Conservation (phyloP, 2,329 filamentous ascomycete genomes). For the Cadophora sp. region DNA sequence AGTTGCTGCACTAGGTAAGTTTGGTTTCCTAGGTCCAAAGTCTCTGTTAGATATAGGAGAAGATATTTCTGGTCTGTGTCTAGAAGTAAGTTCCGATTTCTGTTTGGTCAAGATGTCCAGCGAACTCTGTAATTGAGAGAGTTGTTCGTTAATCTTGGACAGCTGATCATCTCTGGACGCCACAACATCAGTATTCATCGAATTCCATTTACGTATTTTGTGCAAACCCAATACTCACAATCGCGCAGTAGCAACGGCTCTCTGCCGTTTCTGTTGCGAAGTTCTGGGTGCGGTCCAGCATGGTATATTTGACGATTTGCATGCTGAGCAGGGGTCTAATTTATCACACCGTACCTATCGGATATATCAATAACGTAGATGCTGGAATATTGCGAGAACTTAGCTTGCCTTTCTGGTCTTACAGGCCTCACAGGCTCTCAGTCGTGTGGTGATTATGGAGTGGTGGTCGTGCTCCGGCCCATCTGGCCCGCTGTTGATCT, state of each 20-base stretch:
- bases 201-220: too few species aligned
- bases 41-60: constrained; percentile 3
- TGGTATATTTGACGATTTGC: constrained; percentile 22
- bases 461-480: constrained; percentile 15
- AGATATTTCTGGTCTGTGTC: neutral
- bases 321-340: constrained; percentile 25
- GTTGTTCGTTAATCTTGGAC: constrained; percentile 16
- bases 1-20: neutral
- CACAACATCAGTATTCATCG: neutral
- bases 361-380: neutral
- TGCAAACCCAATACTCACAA: neutral
- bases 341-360: constrained; percentile 27
- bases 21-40: neutral
- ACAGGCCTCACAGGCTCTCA: constrained; percentile 27
- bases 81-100: neutral
- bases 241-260: constrained; percentile 8
- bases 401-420: constrained; percentile 24
- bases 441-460: constrained; percentile 19
- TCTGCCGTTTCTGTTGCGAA: constrained; percentile 17
- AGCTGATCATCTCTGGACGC: constrained; percentile 17
- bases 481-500: constrained; percentile 4
- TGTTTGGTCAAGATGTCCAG: constrained; percentile 14
- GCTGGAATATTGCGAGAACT: neutral
- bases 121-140: constrained; percentile 15
- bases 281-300: constrained; percentile 22